phyloP scores from a whole-genome alignment of 805 yeast species.

The Candida insectalens region DNA sequence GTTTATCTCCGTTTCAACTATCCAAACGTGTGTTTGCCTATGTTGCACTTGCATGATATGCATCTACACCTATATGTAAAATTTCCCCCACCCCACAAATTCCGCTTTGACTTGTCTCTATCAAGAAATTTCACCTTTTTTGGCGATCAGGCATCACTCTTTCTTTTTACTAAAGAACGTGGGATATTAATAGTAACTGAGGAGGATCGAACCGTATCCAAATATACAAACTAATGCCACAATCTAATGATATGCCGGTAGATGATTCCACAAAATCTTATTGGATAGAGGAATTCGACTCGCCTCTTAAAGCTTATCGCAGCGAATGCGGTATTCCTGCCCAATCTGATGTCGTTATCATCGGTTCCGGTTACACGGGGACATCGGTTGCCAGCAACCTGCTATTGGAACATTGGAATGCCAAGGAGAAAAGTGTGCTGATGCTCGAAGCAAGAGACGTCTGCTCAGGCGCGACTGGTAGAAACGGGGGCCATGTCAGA shows the following conservation, averaged over 20 bases:
- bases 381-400: constrained; percentile 24
- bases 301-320: neutral
- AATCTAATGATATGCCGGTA: neutral
- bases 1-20: too few relatives aligned
- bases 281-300: neutral
- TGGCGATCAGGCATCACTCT: too few relatives aligned
- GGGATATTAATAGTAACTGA: too few relatives aligned
- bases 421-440: constrained; percentile 5
- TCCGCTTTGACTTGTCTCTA: too few relatives aligned
- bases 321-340: constrained; percentile 24
- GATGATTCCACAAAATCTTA: constrained; percentile 1
- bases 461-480: constrained; percentile 33
- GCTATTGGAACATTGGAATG: constrained; percentile 14
- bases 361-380: constrained; percentile 40
- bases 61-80: too few relatives aligned
- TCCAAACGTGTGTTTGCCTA: too few relatives aligned
- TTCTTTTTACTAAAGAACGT: too few relatives aligned
- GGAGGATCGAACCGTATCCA: too few relatives aligned
- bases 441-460: constrained; percentile 31
- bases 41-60: too few relatives aligned
- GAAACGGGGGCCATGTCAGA: constrained; percentile 40
- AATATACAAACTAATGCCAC: too few relatives aligned
- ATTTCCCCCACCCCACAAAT: too few relatives aligned
- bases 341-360: constrained; percentile 29
- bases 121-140: too few relatives aligned